Conservation (phyloP, 2,329 filamentous ascomycete species). For the Pseudovirgaria hyperparasitica region DNA sequence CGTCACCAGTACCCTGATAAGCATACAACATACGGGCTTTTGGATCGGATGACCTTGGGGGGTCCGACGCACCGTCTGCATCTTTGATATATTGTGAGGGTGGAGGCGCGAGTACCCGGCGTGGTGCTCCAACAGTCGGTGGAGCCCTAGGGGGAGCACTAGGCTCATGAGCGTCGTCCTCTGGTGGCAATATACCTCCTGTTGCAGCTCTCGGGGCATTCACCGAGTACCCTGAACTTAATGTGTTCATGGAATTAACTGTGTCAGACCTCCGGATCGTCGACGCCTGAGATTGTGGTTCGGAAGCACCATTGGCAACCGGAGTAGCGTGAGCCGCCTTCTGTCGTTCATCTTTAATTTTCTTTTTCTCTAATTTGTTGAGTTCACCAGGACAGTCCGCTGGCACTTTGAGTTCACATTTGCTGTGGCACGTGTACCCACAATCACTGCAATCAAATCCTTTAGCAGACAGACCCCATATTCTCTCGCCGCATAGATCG, state of each 20-base stretch:
- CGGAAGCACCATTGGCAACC: constrained; percentile 28
- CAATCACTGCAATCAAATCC: constrained; percentile 94
- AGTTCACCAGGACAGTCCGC: constrained; percentile 91
- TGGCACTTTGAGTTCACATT: constrained; percentile 98
- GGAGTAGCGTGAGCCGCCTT: constrained; percentile 54
- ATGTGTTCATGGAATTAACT: constrained; percentile 60
- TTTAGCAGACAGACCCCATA: constrained; percentile 94
- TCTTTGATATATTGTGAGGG: constrained; percentile 68
- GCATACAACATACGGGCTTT: constrained; percentile 81
- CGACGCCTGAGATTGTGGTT: constrained; percentile 50
- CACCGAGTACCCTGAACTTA: constrained; percentile 77
- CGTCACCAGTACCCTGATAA: constrained; percentile 69
- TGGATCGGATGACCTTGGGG: constrained; percentile 37
- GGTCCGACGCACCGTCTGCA: constrained; percentile 27
- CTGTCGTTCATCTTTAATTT: constrained; percentile 76
- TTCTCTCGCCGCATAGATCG: constrained; percentile 88
- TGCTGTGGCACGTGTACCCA: constrained; percentile 95
- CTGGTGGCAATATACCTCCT: constrained; percentile 39
- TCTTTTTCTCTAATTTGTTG: constrained; percentile 90
- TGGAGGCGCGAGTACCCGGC: constrained; percentile 72
- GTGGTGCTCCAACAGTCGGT: constrained; percentile 10
- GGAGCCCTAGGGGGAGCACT: constrained; percentile 18
- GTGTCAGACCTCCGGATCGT: constrained; percentile 69
- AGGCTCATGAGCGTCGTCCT: constrained; percentile 35
- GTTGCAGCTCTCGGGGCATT: constrained; percentile 67